Percentiles rank a stretch among this genome's conserved stretches.
These are phyloP conservation scores for Seminavis robusta DNA, from an alignment of 108 stramenopile species.

Conservation along the genomic window DNA sequence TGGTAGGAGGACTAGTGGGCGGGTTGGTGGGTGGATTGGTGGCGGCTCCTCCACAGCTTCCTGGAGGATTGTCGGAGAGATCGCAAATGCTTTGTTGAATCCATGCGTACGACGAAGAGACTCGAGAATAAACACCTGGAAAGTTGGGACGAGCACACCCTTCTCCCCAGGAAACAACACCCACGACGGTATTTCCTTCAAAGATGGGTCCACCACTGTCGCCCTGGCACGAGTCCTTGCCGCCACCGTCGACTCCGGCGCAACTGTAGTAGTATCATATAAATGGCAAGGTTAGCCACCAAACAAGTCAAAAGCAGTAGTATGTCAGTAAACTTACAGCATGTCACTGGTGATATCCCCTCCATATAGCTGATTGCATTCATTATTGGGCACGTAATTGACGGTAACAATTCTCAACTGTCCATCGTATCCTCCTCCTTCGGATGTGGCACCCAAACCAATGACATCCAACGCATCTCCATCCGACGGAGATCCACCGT, in stretches of 20 bases:
- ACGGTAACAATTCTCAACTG: conserved; percentile 30
- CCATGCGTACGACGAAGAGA: no score
- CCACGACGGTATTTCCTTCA: conserved; percentile 45
- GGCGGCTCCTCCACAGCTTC: no score
- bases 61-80: no score
- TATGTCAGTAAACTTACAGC: no score
- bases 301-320: no score
- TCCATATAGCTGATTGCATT: conserved; percentile 1
- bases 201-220: conserved; percentile 54
- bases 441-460: conserved; percentile 16
- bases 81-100: no score
- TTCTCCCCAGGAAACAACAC: conserved; percentile 52
- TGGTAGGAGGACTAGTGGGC: no score
- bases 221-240: conserved; percentile 46
- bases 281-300: no score
- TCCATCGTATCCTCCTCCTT: conserved; percentile 9
- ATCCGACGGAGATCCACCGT: conserved; percentile 7
- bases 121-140: conserved; percentile 50
- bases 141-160: conserved; percentile 42
- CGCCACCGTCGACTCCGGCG: conserved; percentile 19
- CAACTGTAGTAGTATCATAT: no score
- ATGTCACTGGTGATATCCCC: conserved; percentile 11
- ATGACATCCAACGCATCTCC: conserved; percentile 8
- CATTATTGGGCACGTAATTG: conserved; percentile 15
- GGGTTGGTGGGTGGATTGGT: no score